Conservation (phyloP, 2,329 filamentous ascomycete species). For the Lomentospora prolificans region DNA sequence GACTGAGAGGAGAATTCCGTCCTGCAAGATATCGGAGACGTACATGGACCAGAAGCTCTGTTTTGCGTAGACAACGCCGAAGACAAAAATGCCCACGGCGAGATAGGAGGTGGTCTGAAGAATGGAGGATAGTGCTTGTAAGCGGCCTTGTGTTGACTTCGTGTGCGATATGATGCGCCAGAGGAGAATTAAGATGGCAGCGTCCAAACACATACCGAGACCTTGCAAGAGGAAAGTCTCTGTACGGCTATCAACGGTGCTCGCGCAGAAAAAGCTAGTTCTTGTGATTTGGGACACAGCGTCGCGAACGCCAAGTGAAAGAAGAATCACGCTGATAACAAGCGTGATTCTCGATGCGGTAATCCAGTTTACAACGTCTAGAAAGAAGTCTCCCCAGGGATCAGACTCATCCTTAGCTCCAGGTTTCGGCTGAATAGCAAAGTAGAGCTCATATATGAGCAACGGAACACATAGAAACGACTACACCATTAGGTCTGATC, state of each 20-base stretch:
- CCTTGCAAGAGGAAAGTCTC: constrained; percentile 31
- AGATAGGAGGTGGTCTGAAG: constrained; percentile 19
- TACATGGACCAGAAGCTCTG: constrained; percentile 13
- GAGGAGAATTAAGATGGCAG: constrained; percentile 32
- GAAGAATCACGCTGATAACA: constrained; percentile 24
- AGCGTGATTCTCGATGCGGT: constrained; percentile 25
- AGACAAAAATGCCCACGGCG: constrained; percentile 24
- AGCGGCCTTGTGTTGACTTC: constrained; percentile 33
- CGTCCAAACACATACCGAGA: constrained; percentile 35
- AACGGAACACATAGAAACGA: constrained; percentile 8
- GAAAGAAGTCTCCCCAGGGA: constrained; percentile 35
- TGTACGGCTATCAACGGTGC: constrained; percentile 26
- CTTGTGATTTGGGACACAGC: constrained; percentile 25
- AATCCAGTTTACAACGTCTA: constrained; percentile 39
- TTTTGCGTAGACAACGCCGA: constrained; percentile 19
- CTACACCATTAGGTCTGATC: not conserved
- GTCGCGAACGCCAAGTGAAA: constrained; percentile 33
- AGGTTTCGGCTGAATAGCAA: not conserved
- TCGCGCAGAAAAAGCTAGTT: constrained; percentile 45
- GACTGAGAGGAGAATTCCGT: constrained; percentile 34
- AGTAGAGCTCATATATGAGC: constrained; percentile 10
- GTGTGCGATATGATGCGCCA: constrained; percentile 45
- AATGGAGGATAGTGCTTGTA: constrained; percentile 34
- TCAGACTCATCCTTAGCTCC: constrained; percentile 29
- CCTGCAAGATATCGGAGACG: constrained; percentile 22